phyloP scores from a whole-genome alignment of 2,329 filamentous ascomycete genomes.

The Myotisia sp. region DNA sequence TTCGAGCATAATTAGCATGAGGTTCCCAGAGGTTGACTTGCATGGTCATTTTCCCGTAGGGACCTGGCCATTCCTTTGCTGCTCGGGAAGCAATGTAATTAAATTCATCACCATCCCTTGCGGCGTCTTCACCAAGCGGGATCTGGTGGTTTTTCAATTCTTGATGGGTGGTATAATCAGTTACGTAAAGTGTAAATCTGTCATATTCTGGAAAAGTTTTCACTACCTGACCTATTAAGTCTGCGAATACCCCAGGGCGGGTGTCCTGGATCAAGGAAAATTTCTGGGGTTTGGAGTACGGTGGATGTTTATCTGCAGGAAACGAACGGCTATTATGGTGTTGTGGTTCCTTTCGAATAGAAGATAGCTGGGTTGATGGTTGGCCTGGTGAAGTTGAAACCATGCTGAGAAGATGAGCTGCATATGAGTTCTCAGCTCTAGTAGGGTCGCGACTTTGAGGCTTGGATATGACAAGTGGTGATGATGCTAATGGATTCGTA shows the following conservation, averaged over 20 bases:
- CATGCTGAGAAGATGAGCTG: constrained; percentile 16
- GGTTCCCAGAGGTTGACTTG: constrained; percentile 57
- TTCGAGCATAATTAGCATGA: constrained; percentile 47
- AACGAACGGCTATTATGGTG: neutral
- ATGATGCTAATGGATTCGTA: neutral
- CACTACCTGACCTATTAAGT: constrained; percentile 60
- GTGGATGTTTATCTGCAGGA: neutral
- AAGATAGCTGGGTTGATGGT: too few species aligned
- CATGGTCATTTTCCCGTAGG: constrained; percentile 57
- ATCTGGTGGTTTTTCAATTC: constrained; percentile 44
- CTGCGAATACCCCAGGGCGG: constrained; percentile 42
- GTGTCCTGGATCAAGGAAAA: constrained; percentile 53
- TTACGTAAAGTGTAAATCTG: constrained; percentile 53
- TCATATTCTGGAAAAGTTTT: constrained; percentile 37
- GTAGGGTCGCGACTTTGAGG: constrained; percentile 18
- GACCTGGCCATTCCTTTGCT: constrained; percentile 50
- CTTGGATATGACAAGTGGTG: constrained; percentile 16
- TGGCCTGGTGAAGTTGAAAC: too few species aligned
- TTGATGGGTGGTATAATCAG: constrained; percentile 66
- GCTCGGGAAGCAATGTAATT: constrained; percentile 35
- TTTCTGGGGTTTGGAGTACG: constrained; percentile 22
- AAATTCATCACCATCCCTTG: constrained; percentile 40
- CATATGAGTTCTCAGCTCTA: constrained; percentile 19
- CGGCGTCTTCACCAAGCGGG: constrained; percentile 19
- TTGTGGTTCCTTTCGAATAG: too few species aligned